Evolutionary conservation across 2,329 filamentous ascomycete species (phyloP), one percentile per base, ranked within the genome.

Genomic region (Colletotrichum sp.): DNA sequence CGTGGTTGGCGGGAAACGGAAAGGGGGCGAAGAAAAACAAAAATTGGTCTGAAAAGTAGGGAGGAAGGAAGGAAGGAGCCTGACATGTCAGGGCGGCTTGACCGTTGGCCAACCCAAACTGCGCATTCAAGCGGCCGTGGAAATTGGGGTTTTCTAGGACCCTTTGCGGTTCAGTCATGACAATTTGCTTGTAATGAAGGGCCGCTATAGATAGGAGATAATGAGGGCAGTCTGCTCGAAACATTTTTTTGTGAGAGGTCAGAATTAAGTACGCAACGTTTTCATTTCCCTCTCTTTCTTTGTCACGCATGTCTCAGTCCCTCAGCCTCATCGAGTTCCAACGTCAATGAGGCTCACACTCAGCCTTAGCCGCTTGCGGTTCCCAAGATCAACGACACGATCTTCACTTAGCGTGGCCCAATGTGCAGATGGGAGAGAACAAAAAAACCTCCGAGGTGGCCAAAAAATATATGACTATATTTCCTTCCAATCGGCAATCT

Each of bases 401-500:
- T 21, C 18, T 49, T 10, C 39, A 30, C n/a, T 55, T 55, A 36
- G n/a, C 59, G 39, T 26, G 28, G 26, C 30, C 28, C 44, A 24
- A 71, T 30, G 28, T 71, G 34, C 36, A 24, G 30, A 32, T 13
- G 30, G 30, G 12, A 32, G 30, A 24, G 21, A 44, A n/a, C 18
- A 44, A 44, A 21, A 36, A 28, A 52, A 28, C 18, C 30, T 69
- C 66, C 49, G 66, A 39, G 16, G 66, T 26, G 16, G 18, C 28
- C 39, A 67, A 34, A 26, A 15, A 34, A 67, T 13, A 30, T 26
- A 28, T 28, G 44, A 57, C n/a, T 49, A 26, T 52, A 15, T 39
- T 30, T 66, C n/a, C 57, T 52, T 70, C 73, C 73, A 76, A 76
- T 76, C 73, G 73, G 73, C 32, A 44, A 26, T 32, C 30, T 76